These are phyloP conservation scores for Fagopyrum homotropicum DNA, from an alignment of 148 eudicot species.

Conservation along the genomic window DNA sequence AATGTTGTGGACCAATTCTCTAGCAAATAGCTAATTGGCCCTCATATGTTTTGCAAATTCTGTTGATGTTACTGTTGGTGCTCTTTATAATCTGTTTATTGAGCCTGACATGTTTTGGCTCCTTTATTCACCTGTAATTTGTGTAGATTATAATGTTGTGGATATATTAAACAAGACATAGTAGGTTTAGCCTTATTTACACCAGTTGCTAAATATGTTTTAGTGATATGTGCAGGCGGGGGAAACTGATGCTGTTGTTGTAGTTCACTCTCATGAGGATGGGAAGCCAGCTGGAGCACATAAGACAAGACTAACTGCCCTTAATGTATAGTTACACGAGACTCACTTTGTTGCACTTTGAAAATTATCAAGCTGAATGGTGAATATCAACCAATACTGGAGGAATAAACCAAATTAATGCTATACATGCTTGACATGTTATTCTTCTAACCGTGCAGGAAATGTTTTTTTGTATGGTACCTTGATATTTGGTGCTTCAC, in stretches of 20 bases:
- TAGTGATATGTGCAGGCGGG: constrained; percentile 56
- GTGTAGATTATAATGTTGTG: not conserved
- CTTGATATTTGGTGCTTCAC: constrained; percentile 2
- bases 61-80: not conserved
- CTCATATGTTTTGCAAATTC: not conserved
- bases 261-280: constrained; percentile 92
- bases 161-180: not conserved
- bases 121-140: not conserved
- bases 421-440: not conserved
- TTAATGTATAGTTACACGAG: constrained; percentile 47
- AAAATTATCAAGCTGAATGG: not conserved
- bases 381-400: not conserved
- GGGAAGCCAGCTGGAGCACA: constrained; percentile 76
- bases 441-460: constrained; percentile 3
- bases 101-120: not conserved
- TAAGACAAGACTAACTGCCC: constrained; percentile 85
- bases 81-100: not conserved
- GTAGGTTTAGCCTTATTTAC: not conserved
- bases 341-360: not conserved
- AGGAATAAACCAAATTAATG: not conserved
- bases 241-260: constrained; percentile 63
- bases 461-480: not conserved
- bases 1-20: constrained; percentile 1
- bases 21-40: not conserved
- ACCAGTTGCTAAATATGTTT: constrained; percentile 1